Conservation (phyloP, 176 grass and related monocot genomes). For the Aegilops longissima region DNA sequence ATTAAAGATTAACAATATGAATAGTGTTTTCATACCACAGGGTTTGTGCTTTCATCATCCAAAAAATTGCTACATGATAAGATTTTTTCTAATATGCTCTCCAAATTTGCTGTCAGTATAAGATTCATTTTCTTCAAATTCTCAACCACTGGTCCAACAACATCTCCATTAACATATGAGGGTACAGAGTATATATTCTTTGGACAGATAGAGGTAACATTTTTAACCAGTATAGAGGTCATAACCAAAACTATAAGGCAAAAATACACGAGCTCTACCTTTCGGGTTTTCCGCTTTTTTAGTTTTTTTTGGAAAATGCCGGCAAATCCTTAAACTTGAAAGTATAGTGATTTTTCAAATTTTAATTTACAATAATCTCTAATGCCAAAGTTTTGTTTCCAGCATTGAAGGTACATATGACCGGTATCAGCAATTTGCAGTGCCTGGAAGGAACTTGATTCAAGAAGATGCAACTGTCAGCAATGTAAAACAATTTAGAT, state of each 20-base stretch:
- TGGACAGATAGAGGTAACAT: not conserved
- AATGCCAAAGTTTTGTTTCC: constrained; percentile 15
- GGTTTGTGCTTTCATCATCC: constrained; percentile 1
- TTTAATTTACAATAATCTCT: not conserved
- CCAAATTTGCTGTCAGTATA: not conserved
- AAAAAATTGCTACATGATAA: not conserved
- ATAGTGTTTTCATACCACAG: not conserved
- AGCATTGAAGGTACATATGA: constrained; percentile 58
- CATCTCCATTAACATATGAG: not conserved
- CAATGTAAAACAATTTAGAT: constrained; percentile 31
- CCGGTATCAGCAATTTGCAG: constrained; percentile 40
- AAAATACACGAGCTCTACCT: not conserved
- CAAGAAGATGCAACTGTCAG: constrained; percentile 11
- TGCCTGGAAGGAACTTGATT: constrained; percentile 17
- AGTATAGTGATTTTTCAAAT: not conserved
- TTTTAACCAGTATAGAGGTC: not conserved
- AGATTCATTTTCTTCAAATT: not conserved
- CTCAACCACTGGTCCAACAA: not conserved
- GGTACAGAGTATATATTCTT: not conserved
- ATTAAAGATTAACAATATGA: not conserved
- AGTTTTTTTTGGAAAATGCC: not conserved
- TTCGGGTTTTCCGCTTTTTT: not conserved
- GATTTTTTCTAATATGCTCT: not conserved
- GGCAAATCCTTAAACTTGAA: not conserved
- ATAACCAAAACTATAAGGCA: not conserved